Percentiles rank a stretch among this genome's conserved stretches.
These are phyloP conservation scores for Blastobotrys apis DNA, from an alignment of 1,139 yeast species.

Conservation along the genomic window DNA sequence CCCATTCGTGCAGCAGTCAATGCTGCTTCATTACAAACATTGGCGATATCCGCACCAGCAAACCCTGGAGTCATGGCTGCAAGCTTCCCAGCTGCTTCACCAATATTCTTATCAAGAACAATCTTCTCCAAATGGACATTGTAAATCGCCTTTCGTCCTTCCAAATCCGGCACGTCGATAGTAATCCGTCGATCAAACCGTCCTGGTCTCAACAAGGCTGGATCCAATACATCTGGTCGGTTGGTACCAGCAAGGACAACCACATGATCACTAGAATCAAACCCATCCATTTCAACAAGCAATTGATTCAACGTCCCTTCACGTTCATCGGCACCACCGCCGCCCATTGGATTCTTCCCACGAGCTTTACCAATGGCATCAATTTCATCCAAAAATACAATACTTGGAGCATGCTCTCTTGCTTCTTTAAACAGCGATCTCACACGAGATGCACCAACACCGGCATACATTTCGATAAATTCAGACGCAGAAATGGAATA, in stretches of 20 bases:
- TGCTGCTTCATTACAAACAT: slow-evolving; percentile 96
- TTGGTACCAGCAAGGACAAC: slow-evolving; percentile 98
- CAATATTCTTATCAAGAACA: slow-evolving; percentile 45
- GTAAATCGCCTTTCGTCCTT: slow-evolving; percentile 89
- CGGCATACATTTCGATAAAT: slow-evolving; percentile 97
- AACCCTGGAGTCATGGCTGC: slow-evolving; percentile 98
- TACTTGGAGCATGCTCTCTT: slow-evolving; percentile 87
- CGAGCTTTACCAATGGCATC: slow-evolving; percentile 98
- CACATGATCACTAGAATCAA: slow-evolving; percentile 82
- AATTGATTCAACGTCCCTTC: slow-evolving; percentile 94
- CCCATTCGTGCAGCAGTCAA: slow-evolving; percentile 87
- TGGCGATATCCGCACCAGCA: slow-evolving; percentile 97
- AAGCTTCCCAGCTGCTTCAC: slow-evolving; percentile 70
- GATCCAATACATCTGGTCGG: slow-evolving; percentile 87
- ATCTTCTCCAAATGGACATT: slow-evolving; percentile 73
- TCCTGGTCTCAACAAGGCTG: slow-evolving; percentile 93
- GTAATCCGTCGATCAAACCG: slow-evolving; percentile 92
- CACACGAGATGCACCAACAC: slow-evolving; percentile 97
- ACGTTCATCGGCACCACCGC: slow-evolving; percentile 91
- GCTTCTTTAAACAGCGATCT: slow-evolving; percentile 93
- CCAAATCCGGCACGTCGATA: slow-evolving; percentile 87
- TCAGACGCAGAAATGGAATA: slow-evolving; percentile 96
- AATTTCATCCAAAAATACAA: slow-evolving; percentile 92
- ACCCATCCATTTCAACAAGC: slow-evolving; percentile 97
- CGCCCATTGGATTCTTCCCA: slow-evolving; percentile 73